Evolutionary conservation across 2,329 filamentous ascomycete genomes (phyloP).

Genomic region (Fusarium albidum): DNA sequence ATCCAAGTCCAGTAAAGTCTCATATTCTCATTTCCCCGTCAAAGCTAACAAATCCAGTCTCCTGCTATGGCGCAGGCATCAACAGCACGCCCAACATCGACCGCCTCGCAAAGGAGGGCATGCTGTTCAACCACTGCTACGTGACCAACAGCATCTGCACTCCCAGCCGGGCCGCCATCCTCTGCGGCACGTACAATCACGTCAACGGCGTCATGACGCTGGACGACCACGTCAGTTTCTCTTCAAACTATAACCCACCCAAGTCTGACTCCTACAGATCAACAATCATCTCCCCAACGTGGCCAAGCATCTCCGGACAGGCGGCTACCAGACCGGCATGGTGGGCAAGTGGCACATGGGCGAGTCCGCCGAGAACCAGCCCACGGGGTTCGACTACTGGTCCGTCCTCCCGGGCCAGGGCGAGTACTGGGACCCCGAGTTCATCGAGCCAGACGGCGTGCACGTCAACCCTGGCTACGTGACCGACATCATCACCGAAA

Average conservation of each 20-base stretch:
- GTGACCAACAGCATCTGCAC: slow-evolving; percentile 63
- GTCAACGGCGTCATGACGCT: slow-evolving; percentile 61
- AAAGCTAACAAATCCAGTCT: too few relatives aligned
- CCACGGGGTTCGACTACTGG: slow-evolving; percentile 61
- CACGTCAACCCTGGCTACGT: slow-evolving; percentile 52
- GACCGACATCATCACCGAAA: slow-evolving; percentile 62
- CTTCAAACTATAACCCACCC: neutral
- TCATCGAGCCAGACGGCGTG: slow-evolving; percentile 51
- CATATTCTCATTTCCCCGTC: too few relatives aligned
- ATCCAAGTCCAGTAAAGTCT: slow-evolving; percentile 57
- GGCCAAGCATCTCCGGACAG: slow-evolving; percentile 56
- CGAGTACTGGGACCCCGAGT: slow-evolving; percentile 59
- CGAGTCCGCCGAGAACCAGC: slow-evolving; percentile 54
- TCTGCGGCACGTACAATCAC: slow-evolving; percentile 61
- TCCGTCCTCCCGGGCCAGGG: slow-evolving; percentile 59
- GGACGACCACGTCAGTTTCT: slow-evolving; percentile 43
- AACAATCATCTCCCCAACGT: slow-evolving; percentile 60
- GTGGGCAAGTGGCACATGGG: slow-evolving; percentile 63
- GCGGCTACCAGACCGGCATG: slow-evolving; percentile 60
- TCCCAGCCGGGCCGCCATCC: slow-evolving; percentile 57
- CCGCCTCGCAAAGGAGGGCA: slow-evolving; percentile 56
- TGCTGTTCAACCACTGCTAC: slow-evolving; percentile 62
- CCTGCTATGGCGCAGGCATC: slow-evolving; percentile 58
- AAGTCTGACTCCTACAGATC: slow-evolving; percentile 42
- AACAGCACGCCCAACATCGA: slow-evolving; percentile 61